Conservation (phyloP, 208 protist genomes). For the Leptomonas pyrrhocoris region DNA sequence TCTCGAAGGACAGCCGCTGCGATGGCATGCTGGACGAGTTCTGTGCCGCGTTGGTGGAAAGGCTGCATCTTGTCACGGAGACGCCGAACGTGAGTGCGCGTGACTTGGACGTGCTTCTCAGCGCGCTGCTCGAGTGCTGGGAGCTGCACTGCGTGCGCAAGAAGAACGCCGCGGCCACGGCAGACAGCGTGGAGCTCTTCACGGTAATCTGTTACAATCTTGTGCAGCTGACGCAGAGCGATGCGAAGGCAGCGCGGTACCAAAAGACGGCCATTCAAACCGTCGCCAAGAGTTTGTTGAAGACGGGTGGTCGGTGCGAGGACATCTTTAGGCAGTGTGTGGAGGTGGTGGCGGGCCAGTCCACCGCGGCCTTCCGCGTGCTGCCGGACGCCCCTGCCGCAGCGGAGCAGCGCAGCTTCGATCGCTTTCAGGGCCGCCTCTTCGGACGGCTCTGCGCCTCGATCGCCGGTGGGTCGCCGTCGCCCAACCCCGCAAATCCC, state of each 20-base stretch:
- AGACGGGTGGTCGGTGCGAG: conserved; percentile 48
- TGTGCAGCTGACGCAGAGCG: conserved; percentile 30
- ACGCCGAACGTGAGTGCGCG: conserved; percentile 62
- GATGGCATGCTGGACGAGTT: conserved; percentile 77
- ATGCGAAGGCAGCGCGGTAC: conserved; percentile 50
- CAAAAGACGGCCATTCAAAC: conserved; percentile 18
- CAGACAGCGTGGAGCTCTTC: conserved; percentile 74
- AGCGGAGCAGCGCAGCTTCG: conserved; percentile 35
- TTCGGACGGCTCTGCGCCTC: conserved; percentile 44
- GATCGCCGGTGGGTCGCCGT: not conserved
- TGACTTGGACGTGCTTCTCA: conserved; percentile 69
- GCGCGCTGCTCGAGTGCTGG: conserved; percentile 75
- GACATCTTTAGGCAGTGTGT: conserved; percentile 54
- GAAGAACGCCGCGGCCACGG: conserved; percentile 32
- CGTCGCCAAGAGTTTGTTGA: conserved; percentile 51
- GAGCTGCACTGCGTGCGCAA: conserved; percentile 84
- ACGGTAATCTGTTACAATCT: conserved; percentile 62
- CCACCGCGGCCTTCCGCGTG: conserved; percentile 35
- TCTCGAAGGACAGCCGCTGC: conserved; percentile 73
- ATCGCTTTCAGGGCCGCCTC: conserved; percentile 40
- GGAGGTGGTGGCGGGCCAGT: conserved; percentile 37
- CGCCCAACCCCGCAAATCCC: not conserved
- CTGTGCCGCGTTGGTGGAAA: conserved; percentile 76
- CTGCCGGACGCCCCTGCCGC: conserved; percentile 26
- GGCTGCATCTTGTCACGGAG: conserved; percentile 47